Base-by-base conservation (phyloP, 2,329 filamentous ascomycete genomes). In the Neofusicoccum kwambonambiense region DNA sequence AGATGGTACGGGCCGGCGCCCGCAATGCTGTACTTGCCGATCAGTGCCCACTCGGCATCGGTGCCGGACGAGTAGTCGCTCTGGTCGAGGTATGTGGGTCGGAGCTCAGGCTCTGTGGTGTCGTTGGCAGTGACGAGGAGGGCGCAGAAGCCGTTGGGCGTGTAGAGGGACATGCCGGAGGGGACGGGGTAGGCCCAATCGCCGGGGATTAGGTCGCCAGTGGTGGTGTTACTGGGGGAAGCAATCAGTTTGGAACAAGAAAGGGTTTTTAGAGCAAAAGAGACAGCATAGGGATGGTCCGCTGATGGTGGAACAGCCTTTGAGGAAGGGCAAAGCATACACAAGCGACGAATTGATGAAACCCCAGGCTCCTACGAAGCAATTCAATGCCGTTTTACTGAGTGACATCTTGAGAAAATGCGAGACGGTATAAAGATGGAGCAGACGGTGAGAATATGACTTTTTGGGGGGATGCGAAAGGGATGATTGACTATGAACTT, bases 141-240 rank as follows among this genome's bases (percentile, higher is more conserved):
- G 9, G 56, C 56, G 9, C 27, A 37, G 42, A 47, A 60, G n/a
- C 56, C 56, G 31, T 60, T 60, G n/a, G 56, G 56, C n/a, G 56
- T 60, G 42, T 47, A 60, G 42, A 60, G 42, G 0, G 31, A 37
- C 56, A 60, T 60, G 42, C 56, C 56, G 9, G 56, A 60, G 3
- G 56, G 56, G 41, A 47, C 56, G 27, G 56, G 56, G 42, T 60
- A 60, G 27, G 31, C 56, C 56, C 56, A 60, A 27, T 60, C 56
- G 31, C 7, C 17, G n/a, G 56, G 42, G 41, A 60, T 22, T 2
- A 60, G 31, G 56, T 45, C 56, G n/a, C 56, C 56, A n/a, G 56
- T 60, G 8, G 56, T 37, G 31, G 56, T 60, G 42, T 60, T 60
- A n/a, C 56, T 60, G n/a, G 11, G 2, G 15, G n/a, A 11, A 31